Conservation (phyloP, 345 rosid species). For the Pseudoturritis turrita region DNA sequence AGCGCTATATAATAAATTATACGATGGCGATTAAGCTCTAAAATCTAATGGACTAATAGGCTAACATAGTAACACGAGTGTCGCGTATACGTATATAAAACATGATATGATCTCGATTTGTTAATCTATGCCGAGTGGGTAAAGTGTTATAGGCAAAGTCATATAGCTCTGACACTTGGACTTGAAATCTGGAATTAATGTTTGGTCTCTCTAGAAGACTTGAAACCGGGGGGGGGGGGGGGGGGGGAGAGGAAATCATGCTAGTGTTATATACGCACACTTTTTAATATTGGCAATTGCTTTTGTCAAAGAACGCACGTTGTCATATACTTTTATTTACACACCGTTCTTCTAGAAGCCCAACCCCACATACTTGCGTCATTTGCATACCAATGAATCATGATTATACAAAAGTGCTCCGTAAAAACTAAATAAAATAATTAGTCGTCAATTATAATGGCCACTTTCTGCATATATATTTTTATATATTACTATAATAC, state of each 20-base stretch:
- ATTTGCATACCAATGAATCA: constrained; percentile 20
- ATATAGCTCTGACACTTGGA: constrained; percentile 8
- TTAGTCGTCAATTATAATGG: constrained; percentile 25
- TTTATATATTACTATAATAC: neutral
- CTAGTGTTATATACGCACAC: too few relatives aligned
- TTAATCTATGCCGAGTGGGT: neutral
- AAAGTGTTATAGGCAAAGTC: neutral
- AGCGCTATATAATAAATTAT: neutral
- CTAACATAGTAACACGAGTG: neutral
- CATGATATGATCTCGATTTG: neutral
- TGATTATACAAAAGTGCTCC: constrained; percentile 13
- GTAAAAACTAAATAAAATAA: neutral
- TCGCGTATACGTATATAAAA: neutral
- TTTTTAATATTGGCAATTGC: constrained; percentile 7
- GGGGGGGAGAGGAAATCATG: too few relatives aligned
- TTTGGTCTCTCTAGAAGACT: constrained; percentile 23
- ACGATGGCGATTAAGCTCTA: neutral
- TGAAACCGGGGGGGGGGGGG: neutral
- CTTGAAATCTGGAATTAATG: neutral
- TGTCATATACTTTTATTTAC: neutral
- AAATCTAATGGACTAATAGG: neutral
- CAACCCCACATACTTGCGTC: constrained; percentile 22
- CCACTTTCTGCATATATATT: constrained; percentile 6
- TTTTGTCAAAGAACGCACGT: constrained; percentile 27
- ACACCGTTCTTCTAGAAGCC: constrained; percentile 27